phyloP scores from a whole-genome alignment of 495 filamentous ascomycete species.

The Sabuloglossum arenarium region DNA sequence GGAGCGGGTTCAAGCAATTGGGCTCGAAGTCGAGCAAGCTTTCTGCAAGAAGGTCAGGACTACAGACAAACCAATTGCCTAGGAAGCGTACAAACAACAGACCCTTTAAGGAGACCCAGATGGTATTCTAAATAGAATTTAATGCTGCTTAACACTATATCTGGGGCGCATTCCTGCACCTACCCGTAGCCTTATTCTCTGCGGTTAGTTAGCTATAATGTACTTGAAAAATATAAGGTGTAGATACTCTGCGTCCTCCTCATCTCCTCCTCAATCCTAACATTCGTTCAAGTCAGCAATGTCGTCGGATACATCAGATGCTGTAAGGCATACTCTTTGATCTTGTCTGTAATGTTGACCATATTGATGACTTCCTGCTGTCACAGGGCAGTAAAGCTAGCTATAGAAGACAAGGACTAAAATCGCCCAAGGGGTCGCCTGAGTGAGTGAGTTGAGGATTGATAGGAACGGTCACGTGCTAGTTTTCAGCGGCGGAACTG shows the following conservation, averaged over 20 bases:
- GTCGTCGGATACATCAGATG: neutral
- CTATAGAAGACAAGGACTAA: neutral
- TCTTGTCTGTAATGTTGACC: constrained; percentile 99
- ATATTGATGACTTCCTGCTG: constrained; percentile 36
- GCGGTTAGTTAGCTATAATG: constrained; percentile 7
- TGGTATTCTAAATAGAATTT: constrained; percentile 59
- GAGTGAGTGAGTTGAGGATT: neutral
- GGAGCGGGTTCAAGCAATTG: constrained; percentile 85
- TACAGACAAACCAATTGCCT: neutral
- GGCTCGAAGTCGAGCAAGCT: constrained; percentile 85
- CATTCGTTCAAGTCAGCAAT: neutral
- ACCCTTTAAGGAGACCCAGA: constrained; percentile 94
- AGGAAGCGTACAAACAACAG: constrained; percentile 9
- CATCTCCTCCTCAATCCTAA: constrained; percentile 99
- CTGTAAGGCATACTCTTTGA: constrained; percentile 58
- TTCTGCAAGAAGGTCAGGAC: constrained; percentile 28
- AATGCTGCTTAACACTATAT: constrained; percentile 7
- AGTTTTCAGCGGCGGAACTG: neutral
- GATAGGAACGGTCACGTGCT: neutral
- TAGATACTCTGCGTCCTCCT: constrained; percentile 75
- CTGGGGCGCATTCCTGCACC: constrained; percentile 4
- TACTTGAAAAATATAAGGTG: neutral
- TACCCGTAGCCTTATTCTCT: constrained; percentile 99
- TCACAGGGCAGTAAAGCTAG: neutral
- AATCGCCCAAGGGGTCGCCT: too few relatives aligned